Conservation (phyloP, 306 rosid species). For the Spatholobus suberectus region DNA sequence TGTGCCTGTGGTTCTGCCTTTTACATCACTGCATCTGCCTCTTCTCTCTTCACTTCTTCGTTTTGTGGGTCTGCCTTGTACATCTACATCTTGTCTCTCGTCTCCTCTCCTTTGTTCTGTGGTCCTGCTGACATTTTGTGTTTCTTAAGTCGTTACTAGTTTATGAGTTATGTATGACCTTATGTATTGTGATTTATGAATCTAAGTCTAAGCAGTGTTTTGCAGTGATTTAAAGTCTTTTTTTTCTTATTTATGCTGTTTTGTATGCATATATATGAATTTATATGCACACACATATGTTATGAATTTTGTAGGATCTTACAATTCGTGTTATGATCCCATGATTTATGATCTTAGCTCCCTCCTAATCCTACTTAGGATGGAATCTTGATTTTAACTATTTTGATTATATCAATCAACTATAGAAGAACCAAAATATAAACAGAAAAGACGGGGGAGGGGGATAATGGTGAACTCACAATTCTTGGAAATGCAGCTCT, state of each 20-base stretch:
- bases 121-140: not conserved
- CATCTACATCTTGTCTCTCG: not conserved
- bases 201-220: not conserved
- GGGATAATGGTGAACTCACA: conserved; percentile 59
- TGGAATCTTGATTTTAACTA: not conserved
- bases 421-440: not conserved
- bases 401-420: not conserved
- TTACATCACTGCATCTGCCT: not conserved
- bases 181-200: too few relatives aligned
- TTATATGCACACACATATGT: not conserved
- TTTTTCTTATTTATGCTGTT: not conserved
- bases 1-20: not conserved
- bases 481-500: conserved; percentile 78
- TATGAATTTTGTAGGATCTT: not conserved
- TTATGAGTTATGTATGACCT: too few relatives aligned
- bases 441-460: not conserved
- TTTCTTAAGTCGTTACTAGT: not conserved
- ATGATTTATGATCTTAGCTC: not conserved
- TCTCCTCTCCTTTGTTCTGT: not conserved
- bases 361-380: not conserved
- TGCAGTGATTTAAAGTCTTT: not conserved
- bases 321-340: not conserved
- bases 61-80: not conserved
- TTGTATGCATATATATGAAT: not conserved
- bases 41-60: not conserved